Evolutionary conservation across 2,329 filamentous ascomycete species (phyloP).

Genomic region (Trichoderma gracile): DNA sequence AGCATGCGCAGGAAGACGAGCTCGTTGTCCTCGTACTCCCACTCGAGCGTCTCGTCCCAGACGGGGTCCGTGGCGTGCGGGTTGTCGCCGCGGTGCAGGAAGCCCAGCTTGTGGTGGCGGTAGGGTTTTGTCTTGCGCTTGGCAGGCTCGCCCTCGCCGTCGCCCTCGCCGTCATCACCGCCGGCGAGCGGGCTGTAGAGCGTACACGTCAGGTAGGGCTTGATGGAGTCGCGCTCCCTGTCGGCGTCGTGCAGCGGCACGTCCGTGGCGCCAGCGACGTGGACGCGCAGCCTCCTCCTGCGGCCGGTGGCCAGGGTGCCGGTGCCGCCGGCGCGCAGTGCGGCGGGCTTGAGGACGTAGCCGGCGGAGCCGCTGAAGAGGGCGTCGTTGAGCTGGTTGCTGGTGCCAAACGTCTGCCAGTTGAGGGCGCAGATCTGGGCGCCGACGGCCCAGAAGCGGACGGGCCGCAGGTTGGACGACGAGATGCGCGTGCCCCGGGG

Average conservation of each 20-base stretch:
- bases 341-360: constrained; percentile 64
- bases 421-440: constrained; percentile 71
- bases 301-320: constrained; percentile 50
- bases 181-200: constrained; percentile 54
- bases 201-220: constrained; percentile 66
- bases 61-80: constrained; percentile 61
- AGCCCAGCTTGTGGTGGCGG: constrained; percentile 57
- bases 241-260: constrained; percentile 54
- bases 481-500: constrained; percentile 70
- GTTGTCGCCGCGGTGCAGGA: constrained; percentile 59
- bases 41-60: constrained; percentile 66
- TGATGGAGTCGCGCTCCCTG: constrained; percentile 54
- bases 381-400: constrained; percentile 68
- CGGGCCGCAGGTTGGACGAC: constrained; percentile 63
- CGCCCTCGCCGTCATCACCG: constrained; percentile 42
- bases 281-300: constrained; percentile 55
- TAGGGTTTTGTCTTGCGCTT: constrained; percentile 60
- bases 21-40: constrained; percentile 69
- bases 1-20: constrained; percentile 64
- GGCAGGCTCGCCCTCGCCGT: neutral
- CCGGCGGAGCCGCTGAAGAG: constrained; percentile 66
- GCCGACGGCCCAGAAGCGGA: constrained; percentile 66
- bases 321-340: constrained; percentile 57
- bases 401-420: constrained; percentile 67
- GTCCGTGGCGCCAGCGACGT: constrained; percentile 63